A percentile compares a stretch with the other conserved stretches of the same genome.
Evolutionary conservation across 441 rosid genomes (phyloP).

Genomic region (Sinapis alba): DNA sequence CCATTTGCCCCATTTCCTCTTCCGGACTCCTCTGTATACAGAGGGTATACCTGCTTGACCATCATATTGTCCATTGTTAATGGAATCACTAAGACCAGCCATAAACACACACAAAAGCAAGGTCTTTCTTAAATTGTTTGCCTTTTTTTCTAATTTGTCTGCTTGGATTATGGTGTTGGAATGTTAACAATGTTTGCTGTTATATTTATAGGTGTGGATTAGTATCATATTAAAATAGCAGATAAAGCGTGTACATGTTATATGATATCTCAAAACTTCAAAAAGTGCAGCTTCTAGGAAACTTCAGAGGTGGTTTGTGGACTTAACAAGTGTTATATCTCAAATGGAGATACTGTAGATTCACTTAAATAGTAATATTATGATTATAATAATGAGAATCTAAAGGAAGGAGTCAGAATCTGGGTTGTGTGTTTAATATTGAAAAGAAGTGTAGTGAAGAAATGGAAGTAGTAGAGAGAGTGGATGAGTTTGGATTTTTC

Average conservation of each 20-base stretch:
- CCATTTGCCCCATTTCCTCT: constrained; percentile 98
- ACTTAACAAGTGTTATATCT: constrained; percentile 30
- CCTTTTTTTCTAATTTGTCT: neutral
- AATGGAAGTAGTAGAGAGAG: constrained; percentile 18
- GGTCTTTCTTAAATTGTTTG: neutral
- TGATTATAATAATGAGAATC: constrained; percentile 33
- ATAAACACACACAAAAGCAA: constrained; percentile 18
- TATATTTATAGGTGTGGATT: constrained; percentile 38
- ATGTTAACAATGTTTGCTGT: constrained; percentile 10
- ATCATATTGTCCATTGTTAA: neutral
- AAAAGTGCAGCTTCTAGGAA: constrained; percentile 28
- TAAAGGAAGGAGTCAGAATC: constrained; percentile 33
- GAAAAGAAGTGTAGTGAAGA: constrained; percentile 24
- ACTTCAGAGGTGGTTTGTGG: constrained; percentile 27
- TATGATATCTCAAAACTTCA: neutral
- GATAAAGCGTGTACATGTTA: constrained; percentile 26
- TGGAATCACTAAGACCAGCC: constrained; percentile 24
- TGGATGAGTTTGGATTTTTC: constrained; percentile 25
- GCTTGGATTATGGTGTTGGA: constrained; percentile 21
- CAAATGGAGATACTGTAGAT: constrained; percentile 29
- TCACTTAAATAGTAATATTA: constrained; percentile 23
- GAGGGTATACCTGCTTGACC: constrained; percentile 35
- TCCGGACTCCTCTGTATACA: constrained; percentile 74
- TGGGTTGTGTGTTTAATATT: constrained; percentile 6
- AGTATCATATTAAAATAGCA: constrained; percentile 26